Conservation (phyloP, 176 grass and related monocot species). For the Ensete ventricosum region DNA sequence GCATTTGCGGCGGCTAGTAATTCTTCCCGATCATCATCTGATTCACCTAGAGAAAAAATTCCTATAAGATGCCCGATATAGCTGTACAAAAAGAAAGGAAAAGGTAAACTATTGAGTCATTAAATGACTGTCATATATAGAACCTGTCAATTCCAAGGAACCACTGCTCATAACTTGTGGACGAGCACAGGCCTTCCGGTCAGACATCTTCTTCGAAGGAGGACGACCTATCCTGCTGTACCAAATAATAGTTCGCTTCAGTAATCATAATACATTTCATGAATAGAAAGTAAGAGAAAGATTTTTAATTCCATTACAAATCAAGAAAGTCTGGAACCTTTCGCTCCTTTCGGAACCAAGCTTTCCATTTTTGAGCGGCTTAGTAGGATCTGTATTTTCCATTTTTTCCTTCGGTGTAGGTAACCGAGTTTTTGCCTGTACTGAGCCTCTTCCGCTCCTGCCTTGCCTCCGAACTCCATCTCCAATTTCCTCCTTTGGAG, state of each 20-base stretch:
- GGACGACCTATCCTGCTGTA: constrained; percentile 60
- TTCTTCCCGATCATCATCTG: constrained; percentile 70
- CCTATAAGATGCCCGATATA: constrained; percentile 12
- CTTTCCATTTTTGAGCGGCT: constrained; percentile 49
- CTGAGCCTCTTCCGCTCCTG: constrained; percentile 49
- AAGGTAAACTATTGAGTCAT: not conserved
- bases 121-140: constrained; percentile 16
- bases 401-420: constrained; percentile 50
- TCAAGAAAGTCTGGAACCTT: constrained; percentile 34
- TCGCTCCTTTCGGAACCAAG: constrained; percentile 52
- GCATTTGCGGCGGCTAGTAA: constrained; percentile 67
- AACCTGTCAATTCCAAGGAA: constrained; percentile 39
- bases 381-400: constrained; percentile 35
- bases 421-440: constrained; percentile 45
- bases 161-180: constrained; percentile 35
- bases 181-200: constrained; percentile 48
- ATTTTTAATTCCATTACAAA: not conserved
- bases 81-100: not conserved
- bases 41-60: constrained; percentile 44
- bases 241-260: constrained; percentile 2
- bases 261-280: not conserved
- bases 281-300: not conserved
- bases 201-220: constrained; percentile 49
- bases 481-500: not conserved
- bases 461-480: constrained; percentile 49